Evolutionary conservation across 2,329 filamentous ascomycete genomes (phyloP).

Genomic region (Hymenoscyphus scutula): DNA sequence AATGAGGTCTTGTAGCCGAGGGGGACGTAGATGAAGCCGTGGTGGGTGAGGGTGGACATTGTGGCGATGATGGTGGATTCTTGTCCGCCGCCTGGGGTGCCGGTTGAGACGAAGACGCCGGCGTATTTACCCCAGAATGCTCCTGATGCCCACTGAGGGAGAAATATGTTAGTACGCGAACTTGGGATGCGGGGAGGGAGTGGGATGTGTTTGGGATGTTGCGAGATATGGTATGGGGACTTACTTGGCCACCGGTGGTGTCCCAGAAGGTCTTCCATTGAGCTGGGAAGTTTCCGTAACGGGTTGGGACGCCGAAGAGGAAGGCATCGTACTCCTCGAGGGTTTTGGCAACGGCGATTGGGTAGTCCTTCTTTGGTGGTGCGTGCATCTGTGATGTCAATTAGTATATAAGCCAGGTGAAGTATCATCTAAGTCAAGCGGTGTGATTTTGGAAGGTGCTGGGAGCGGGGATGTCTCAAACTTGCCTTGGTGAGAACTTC

Average conservation of each 20-base stretch:
- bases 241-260: constrained; percentile 69
- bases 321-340: constrained; percentile 82
- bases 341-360: constrained; percentile 54
- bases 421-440: background rate
- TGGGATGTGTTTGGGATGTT: background rate
- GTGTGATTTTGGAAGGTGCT: background rate
- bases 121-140: constrained; percentile 84
- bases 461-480: background rate
- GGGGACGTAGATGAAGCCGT: constrained; percentile 96
- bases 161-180: background rate
- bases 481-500: constrained; percentile 71
- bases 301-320: constrained; percentile 91
- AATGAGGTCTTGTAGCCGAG: constrained; percentile 87
- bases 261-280: constrained; percentile 94
- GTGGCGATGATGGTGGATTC: constrained; percentile 79
- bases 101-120: constrained; percentile 89
- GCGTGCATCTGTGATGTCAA: constrained; percentile 68
- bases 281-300: constrained; percentile 94
- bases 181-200: background rate
- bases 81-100: constrained; percentile 81
- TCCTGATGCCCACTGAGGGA: constrained; percentile 64
- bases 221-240: background rate
- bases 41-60: constrained; percentile 85
- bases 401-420: background rate
- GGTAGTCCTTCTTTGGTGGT: constrained; percentile 69